Base-by-base conservation (phyloP, 2,329 filamentous ascomycete genomes). In the Colletotrichum aenigma region DNA sequence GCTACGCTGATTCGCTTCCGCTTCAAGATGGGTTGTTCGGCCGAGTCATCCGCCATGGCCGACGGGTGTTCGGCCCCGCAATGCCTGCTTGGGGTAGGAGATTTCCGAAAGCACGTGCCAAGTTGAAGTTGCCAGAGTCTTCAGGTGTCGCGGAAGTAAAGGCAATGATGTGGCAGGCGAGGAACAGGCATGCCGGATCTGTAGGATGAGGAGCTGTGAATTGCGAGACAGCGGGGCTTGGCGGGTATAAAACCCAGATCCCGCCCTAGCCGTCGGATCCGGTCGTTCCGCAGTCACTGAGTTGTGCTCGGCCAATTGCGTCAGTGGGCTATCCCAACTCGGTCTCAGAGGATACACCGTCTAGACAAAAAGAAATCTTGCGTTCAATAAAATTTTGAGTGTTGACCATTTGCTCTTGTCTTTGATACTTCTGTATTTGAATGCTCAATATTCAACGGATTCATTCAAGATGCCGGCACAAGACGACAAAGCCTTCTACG, bases 371-470 rank as follows among this genome's bases (percentile, higher is more conserved):
- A 13, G n/a, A 21, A 52, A 12, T 1, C 6, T 0, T 21, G 43
- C 43, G 12, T 21, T 52, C 0, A 52, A 21, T 1, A 13, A 13
- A 7, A 12, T 1, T 21, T 21, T n/a, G n/a, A 48, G 2, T n/a
- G 0, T 48, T 48, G 0, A 21, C 5, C 10, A 7, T 21, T 0
- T 21, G 0, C 7, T 48, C 3, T 48, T 21, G n/a, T 21, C 43
- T 48, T 4, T 21, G 10, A 48, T 1, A n/a, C n/a, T 13, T 48
- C 43, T 3, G 2, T 1, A 13, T 48, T 21, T 6, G 3, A n/a
- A 2, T n/a, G 18, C 0, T 48, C 10, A 13, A 1, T 0, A 13
- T 21, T 21, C n/a, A 52, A 52, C 10, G 2, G 4, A 0, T 52
- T 21, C n/a, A 52, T 52, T 7, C 3, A 52, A 21, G 10, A 52